phyloP scores from a whole-genome alignment of 768 basidiomycete species.

The Cystofilobasidium ferigula region DNA sequence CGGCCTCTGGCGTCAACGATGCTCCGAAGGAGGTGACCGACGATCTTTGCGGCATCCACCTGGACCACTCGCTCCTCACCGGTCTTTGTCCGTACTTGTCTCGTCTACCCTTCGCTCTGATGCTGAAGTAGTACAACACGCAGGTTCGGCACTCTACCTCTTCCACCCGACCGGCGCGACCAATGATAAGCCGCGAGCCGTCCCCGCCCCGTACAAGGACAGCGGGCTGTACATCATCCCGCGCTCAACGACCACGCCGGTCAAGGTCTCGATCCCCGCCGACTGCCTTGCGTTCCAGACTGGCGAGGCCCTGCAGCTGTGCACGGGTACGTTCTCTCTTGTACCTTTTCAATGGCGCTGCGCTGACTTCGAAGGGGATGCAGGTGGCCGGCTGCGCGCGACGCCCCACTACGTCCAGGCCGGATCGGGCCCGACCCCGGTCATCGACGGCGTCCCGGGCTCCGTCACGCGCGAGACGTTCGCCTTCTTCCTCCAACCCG shows the following conservation, averaged over 20 bases:
- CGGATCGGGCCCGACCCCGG: constrained; percentile 16
- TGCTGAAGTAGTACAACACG: too few relatives aligned
- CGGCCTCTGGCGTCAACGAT: constrained; percentile 34
- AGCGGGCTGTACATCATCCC: constrained; percentile 89
- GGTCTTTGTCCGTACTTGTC: constrained; percentile 62
- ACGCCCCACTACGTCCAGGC: constrained; percentile 42
- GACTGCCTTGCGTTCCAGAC: constrained; percentile 89
- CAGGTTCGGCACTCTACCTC: constrained; percentile 64
- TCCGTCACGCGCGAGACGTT: constrained; percentile 66
- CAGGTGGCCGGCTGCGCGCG: constrained; percentile 60
- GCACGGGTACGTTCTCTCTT: constrained; percentile 44
- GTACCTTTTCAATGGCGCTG: neutral
- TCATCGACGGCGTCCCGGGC: constrained; percentile 33
- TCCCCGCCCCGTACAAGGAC: constrained; percentile 58
- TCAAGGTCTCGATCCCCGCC: constrained; percentile 72
- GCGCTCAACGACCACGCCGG: constrained; percentile 46
- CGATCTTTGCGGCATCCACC: constrained; percentile 89
- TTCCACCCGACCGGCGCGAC: constrained; percentile 40
- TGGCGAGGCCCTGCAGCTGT: constrained; percentile 84
- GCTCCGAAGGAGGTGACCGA: constrained; percentile 47
- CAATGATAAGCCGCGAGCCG: constrained; percentile 38
- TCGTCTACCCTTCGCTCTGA: neutral
- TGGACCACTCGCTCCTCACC: constrained; percentile 72
- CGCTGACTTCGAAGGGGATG: too few relatives aligned
- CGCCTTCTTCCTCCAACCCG: constrained; percentile 43